Base-by-base conservation (phyloP, 2,329 filamentous ascomycete genomes). In the Pseudocercospora vitis region DNA sequence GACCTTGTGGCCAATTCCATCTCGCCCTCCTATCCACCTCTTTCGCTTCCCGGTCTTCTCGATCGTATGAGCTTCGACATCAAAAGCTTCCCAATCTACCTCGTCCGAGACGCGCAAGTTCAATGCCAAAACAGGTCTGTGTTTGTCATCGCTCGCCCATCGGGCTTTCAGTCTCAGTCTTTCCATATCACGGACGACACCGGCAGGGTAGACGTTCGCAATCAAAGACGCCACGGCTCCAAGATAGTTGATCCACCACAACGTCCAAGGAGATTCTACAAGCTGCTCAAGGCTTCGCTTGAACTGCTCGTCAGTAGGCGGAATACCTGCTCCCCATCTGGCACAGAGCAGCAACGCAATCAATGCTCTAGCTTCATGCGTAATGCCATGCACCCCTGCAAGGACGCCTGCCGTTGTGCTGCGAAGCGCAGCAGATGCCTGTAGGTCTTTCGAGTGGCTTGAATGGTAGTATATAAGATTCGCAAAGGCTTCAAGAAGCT, bases 341-440 rank as follows among this genome's bases (percentile, higher is more conserved):
- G 87, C 84, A 61, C 84, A 90, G 1, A 89, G 76, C 1, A 86
- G 79, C 3, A 95, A 74, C 0, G 83, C 88, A 2, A 96, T 75
- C 2, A 88, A 70, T 0, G 88, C 86, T 9, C 90, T 81, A 47
- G 84, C 79, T 39, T 83, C 70, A 67, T 96, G 91, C 1, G 83
- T 85, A 21, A 95, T 73, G 0, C 89, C 89, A 32, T 92, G 89
- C 1, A 81, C 78, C 11, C 81, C 79, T 1, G 83, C 81, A 45
- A 91, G 77, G 29, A 87, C 74, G 0, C 88, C 84, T 1, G 81
- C 83, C 4, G 89, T 83, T 1, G 88, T 87, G 56, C 82, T 77
- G 63, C 91, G 84, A n/a, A 96, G 73, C 6, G 86, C 86, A 47
- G 83, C 82, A 2, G 87, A 81, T 0, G 88, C 82, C 59, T 80